These are phyloP conservation scores for Peronospora tabacina DNA, from an alignment of 352 stramenopile genomes.

Conservation along the genomic window DNA sequence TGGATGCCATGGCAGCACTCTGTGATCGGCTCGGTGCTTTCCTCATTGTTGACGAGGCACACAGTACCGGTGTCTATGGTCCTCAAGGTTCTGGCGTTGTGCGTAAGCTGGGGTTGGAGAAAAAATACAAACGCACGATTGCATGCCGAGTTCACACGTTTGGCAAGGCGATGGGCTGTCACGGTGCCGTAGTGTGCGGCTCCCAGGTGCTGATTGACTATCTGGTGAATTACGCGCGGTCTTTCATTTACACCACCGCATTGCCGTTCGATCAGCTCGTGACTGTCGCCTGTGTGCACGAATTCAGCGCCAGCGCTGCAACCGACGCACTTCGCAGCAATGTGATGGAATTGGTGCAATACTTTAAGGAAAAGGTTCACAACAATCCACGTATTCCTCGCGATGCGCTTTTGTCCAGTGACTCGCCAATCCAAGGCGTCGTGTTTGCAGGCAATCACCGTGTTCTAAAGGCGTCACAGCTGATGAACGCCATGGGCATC, in stretches of 20 bases:
- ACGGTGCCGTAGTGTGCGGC: constrained; percentile 91
- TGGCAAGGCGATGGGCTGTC: constrained; percentile 94
- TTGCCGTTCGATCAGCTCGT: constrained; percentile 89
- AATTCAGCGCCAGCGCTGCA: constrained; percentile 59
- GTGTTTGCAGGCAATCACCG: constrained; percentile 88
- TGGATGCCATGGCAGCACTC: constrained; percentile 79
- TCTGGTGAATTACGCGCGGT: constrained; percentile 94
- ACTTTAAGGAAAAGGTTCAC: constrained; percentile 70
- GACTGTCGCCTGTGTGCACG: constrained; percentile 84
- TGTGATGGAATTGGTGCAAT: constrained; percentile 48
- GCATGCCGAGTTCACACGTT: constrained; percentile 91
- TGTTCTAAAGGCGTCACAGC: constrained; percentile 71
- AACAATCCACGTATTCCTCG: constrained; percentile 33
- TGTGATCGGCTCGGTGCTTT: constrained; percentile 72
- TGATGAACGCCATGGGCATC: constrained; percentile 66
- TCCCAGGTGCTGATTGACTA: constrained; percentile 88
- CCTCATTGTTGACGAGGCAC: constrained; percentile 96
- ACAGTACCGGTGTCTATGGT: constrained; percentile 90
- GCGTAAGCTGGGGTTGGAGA: constrained; percentile 62
- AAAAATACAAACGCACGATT: constrained; percentile 59
- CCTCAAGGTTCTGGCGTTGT: constrained; percentile 64
- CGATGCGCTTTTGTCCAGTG: constrained; percentile 47
- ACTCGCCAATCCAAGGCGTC: constrained; percentile 92
- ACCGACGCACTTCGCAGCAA: constrained; percentile 35
- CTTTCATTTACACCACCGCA: constrained; percentile 96